Percentiles rank a stretch among this genome's conserved stretches.
phyloP scores from a whole-genome alignment of 495 filamentous ascomycete genomes.

The Friedmanniomyces endolithicus region DNA sequence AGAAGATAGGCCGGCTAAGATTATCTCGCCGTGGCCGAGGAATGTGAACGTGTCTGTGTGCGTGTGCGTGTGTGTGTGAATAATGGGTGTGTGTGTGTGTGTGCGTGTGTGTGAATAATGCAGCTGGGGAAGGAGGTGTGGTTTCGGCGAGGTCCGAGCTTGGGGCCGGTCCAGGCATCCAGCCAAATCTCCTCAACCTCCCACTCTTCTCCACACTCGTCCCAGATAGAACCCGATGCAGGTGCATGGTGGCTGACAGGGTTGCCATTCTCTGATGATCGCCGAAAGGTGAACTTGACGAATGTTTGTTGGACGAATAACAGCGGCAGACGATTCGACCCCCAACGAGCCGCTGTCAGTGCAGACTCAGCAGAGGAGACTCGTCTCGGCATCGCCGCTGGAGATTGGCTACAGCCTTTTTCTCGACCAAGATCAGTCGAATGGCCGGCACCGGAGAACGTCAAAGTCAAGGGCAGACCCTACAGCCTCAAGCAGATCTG shows the following conservation, averaged over 20 bases:
- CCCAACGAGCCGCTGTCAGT: neutral
- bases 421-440: no score
- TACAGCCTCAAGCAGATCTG: neutral
- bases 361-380: neutral
- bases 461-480: no score
- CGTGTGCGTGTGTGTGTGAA: neutral
- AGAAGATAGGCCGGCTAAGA: neutral
- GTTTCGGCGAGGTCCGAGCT: neutral
- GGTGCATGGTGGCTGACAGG: constrained; percentile 12
- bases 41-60: constrained; percentile 1
- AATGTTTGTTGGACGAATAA: neutral
- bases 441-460: no score
- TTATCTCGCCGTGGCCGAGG: neutral
- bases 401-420: neutral
- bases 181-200: neutral
- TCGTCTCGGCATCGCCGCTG: neutral
- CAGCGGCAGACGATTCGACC: no score
- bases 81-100: neutral
- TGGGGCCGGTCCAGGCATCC: neutral
- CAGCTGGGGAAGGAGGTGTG: no score
- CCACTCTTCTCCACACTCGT: neutral
- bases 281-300: no score
- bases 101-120: neutral
- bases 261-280: neutral
- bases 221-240: neutral